phyloP scores from a whole-genome alignment of 2,329 filamentous ascomycete species.

The Chaetomiaceae sp. region DNA sequence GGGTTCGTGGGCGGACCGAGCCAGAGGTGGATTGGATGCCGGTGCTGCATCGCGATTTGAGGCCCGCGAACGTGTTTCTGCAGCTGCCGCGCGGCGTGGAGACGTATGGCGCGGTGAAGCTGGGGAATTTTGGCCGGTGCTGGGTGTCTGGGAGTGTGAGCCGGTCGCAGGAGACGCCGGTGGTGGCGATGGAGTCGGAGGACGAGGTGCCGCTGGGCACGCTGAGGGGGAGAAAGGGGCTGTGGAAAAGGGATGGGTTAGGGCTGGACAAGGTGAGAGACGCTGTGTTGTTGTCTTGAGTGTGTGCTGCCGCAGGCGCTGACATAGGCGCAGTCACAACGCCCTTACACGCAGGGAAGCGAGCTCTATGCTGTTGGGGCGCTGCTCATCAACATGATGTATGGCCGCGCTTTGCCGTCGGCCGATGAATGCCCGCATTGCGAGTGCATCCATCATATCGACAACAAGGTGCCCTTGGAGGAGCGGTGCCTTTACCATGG shows the following conservation, averaged over 20 bases:
- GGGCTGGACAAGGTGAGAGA: conserved; percentile 2
- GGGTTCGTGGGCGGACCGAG: conserved; percentile 5
- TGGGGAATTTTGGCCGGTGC: conserved; percentile 42
- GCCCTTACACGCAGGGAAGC: conserved; percentile 32
- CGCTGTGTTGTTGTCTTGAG: not conserved
- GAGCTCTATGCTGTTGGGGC: conserved; percentile 36
- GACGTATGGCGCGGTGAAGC: conserved; percentile 48
- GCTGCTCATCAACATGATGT: conserved; percentile 40
- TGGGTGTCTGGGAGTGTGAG: conserved; percentile 35
- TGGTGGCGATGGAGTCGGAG: conserved; percentile 23
- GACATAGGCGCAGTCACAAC: conserved; percentile 19
- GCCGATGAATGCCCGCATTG: conserved; percentile 27
- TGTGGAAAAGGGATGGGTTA: conserved; percentile 8
- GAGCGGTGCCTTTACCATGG: conserved; percentile 15
- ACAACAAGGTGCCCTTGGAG: not conserved
- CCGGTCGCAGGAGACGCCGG: conserved; percentile 7
- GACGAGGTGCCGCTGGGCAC: not conserved
- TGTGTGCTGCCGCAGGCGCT: no score
- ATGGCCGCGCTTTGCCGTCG: conserved; percentile 24
- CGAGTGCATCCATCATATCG: conserved; percentile 21
- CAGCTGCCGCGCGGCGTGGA: conserved; percentile 41
- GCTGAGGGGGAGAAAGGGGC: conserved; percentile 8
- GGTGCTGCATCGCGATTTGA: conserved; percentile 44
- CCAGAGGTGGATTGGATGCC: conserved; percentile 43
- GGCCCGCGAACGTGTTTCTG: conserved; percentile 45